Evolutionary conservation across 1,284 basidiomycete genomes (phyloP).

Genomic region (Cryptococcus jaspeensis): DNA sequence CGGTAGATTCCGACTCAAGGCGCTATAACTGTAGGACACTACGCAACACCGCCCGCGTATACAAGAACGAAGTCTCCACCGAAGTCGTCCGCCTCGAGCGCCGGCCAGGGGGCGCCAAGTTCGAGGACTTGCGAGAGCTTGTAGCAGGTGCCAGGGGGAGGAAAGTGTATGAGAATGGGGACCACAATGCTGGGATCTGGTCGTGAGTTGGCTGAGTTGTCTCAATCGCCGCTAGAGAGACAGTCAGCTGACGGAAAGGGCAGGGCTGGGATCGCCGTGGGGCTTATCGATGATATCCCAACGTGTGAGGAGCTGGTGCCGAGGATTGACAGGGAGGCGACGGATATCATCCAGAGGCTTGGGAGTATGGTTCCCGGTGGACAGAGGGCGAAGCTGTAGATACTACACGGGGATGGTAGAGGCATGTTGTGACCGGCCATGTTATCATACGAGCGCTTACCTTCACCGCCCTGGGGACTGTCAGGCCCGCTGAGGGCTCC

Average conservation of each 20-base stretch:
- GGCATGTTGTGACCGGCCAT: slow-evolving; percentile 1
- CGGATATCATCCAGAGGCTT: slow-evolving; percentile 65
- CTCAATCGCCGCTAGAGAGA: not conserved
- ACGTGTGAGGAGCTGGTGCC: slow-evolving; percentile 73
- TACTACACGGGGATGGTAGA: not conserved
- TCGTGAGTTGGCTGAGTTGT: slow-evolving; percentile 28
- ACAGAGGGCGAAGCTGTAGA: not conserved
- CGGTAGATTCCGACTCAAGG: not conserved
- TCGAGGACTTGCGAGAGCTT: slow-evolving; percentile 77
- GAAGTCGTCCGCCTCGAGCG: slow-evolving; percentile 81
- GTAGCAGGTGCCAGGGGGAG: slow-evolving; percentile 71
- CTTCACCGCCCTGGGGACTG: no score
- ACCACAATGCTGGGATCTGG: slow-evolving; percentile 87
- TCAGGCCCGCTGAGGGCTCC: no score
- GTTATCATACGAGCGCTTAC: no score
- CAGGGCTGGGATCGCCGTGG: slow-evolving; percentile 70
- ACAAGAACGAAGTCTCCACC: slow-evolving; percentile 56
- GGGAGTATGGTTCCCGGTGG: slow-evolving; percentile 40
- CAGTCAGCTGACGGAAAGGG: not conserved
- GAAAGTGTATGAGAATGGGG: slow-evolving; percentile 78
- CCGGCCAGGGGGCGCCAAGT: slow-evolving; percentile 78
- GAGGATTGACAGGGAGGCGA: slow-evolving; percentile 74
- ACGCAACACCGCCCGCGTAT: slow-evolving; percentile 83
- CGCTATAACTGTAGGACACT: slow-evolving; percentile 56
- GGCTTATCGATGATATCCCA: slow-evolving; percentile 83